Base-by-base conservation (phyloP, 768 basidiomycete genomes). In the Lentinula guzmanii region DNA sequence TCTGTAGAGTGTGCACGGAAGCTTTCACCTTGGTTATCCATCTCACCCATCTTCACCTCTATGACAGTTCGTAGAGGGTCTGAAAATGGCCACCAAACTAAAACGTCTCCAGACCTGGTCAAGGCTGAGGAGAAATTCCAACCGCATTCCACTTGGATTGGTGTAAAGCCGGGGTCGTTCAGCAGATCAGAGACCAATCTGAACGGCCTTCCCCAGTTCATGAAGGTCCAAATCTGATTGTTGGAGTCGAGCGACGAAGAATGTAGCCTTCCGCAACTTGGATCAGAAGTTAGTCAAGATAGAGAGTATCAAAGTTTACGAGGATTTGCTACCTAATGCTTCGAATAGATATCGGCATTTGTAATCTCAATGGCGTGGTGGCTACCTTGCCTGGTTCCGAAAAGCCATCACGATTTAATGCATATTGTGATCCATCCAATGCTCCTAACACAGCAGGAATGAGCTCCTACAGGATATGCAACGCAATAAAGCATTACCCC, bases 41-140 rank as follows among this genome's bases (percentile, higher is more conserved):
- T 78, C 41, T 75, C 73, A 5, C 62, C 68, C 64, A 81, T 76
- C 61, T 77, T 77, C 24, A 67, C 67, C 37, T 70, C 64, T 56
- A 85, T 71, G 3, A 61, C 63, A 9, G 72, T 64, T 16, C 68
- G 65, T 68, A 89, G 76, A 6, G 66, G 64, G 2, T 81, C 84
- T 5, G 71, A 69, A 61, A 78, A 77, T 3, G 89, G 90, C 86
- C 87, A 93, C 84, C 86, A 91, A 4, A 89, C 84, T 63, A 86
- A 83, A 48, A 90, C 86, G 52, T 86, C 82, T 2, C 91, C 90
- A n/a, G 80, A 77, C 62, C 79, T 76, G 8, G 87, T 89, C 66
- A 96, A 84, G 34, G 87, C 76, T 10, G 86, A 82, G n/a, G 88
- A 87, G 71, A 89, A 91, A 13, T 68, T 63, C 93, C 93, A 95